Conservation (phyloP, 768 basidiomycete species). For the Pleurotus platypus region DNA sequence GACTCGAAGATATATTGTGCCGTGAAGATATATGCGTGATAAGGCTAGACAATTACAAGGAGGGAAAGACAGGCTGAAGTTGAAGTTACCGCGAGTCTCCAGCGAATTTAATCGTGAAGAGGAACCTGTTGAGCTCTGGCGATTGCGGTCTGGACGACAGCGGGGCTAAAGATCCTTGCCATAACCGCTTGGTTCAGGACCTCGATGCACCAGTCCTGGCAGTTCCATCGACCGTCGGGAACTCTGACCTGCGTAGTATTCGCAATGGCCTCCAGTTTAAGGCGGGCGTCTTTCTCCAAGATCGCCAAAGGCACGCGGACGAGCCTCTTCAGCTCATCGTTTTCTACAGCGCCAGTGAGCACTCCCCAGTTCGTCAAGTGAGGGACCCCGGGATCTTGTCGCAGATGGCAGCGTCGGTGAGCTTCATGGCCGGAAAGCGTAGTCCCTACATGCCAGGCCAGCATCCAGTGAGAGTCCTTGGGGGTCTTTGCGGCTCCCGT, state of each 20-base stretch:
- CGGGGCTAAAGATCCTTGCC: background rate
- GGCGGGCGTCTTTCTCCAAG: background rate
- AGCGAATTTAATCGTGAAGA: background rate
- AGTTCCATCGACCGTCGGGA: background rate
- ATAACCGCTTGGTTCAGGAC: background rate
- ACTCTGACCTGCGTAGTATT: background rate
- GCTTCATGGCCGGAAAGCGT: background rate
- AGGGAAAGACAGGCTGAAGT: no score
- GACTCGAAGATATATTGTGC: no score
- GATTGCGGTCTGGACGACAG: background rate
- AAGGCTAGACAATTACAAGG: no score
- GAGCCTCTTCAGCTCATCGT: background rate
- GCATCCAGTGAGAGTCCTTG: constrained; percentile 1
- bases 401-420: constrained; percentile 2
- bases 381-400: background rate
- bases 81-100: no score
- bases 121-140: background rate
- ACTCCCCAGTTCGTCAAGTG: constrained; percentile 1
- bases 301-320: background rate
- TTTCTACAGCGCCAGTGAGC: background rate
- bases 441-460: background rate
- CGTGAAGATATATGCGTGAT: no score
- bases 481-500: background rate
- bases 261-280: background rate
- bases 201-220: constrained; percentile 1